These are phyloP conservation scores for Speleostelium caveatum DNA, from an alignment of 78 protist species.

Conservation along the genomic window DNA sequence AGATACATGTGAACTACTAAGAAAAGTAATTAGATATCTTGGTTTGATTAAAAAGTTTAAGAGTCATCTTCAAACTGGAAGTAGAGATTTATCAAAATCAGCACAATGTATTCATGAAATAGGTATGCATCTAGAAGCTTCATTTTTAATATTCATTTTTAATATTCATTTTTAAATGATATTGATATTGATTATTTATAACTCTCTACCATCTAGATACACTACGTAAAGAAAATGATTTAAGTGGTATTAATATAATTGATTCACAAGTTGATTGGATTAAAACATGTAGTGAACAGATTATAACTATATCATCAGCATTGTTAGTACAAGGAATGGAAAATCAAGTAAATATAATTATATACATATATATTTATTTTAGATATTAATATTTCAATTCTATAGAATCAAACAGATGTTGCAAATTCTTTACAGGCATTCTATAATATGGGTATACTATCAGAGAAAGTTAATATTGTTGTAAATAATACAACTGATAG, in stretches of 20 bases:
- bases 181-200: neutral
- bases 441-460: conserved; percentile 58
- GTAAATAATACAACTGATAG: conserved; percentile 23
- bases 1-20: conserved; percentile 64
- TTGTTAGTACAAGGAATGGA: conserved; percentile 68
- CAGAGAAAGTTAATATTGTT: conserved; percentile 19
- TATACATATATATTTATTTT: too few relatives aligned
- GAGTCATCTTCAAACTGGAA: conserved; percentile 48
- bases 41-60: conserved; percentile 49
- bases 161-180: too few relatives aligned
- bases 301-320: conserved; percentile 37
- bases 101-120: conserved; percentile 78
- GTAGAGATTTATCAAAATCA: conserved; percentile 73
- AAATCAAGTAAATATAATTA: too few relatives aligned
- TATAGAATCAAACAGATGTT: conserved; percentile 78
- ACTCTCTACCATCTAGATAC: neutral
- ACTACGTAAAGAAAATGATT: conserved; percentile 37
- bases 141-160: too few relatives aligned
- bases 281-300: conserved; percentile 56
- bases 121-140: conserved; percentile 32
- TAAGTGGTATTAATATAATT: conserved; percentile 56
- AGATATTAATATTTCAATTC: too few relatives aligned
- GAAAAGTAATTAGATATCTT: conserved; percentile 57
- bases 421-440: conserved; percentile 64
- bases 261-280: conserved; percentile 68